Base-by-base conservation (phyloP, 2,329 filamentous ascomycete species). In the Onygenales sp. region DNA sequence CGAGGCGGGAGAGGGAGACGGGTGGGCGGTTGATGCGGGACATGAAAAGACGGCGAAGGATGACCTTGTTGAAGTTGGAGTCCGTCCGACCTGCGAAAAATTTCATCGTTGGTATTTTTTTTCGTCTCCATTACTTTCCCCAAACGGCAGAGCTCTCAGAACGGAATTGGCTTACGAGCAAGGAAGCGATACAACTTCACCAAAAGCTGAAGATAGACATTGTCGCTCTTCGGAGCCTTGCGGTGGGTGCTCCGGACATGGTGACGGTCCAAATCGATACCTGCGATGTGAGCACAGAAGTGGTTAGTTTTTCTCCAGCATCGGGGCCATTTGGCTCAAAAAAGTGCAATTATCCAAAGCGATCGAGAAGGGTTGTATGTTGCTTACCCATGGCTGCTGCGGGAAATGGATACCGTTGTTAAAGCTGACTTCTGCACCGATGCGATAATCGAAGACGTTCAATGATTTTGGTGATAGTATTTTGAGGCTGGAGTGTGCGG, bases 131-230 rank as follows among this genome's bases (percentile, higher is more conserved):
- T 54, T 33, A 42, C 27, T 57, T 45, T 52, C 52, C 46, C 34
- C 13, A 14, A 21, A 42, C n/a, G 54, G 49, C 45, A 17, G 17
- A 17, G 17, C 17, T 17, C 33, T 50, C 43, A 53, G 48, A 57
- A 56, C 56, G 59, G 54, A 21, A 53, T 50, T 62, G 59, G 85
- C 86, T 77, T 88, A 94, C 90, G 88, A 71, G 89, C 85, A 75
- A 95, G 79, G 84, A 95, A 95, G 81, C 88, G 87, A 83, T 95
- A 95, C 53, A 95, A 87, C 86, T 96, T 96, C 77, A 96, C 91
- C 74, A 97, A 81, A 74, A 96, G 84, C 83, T 92, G 92, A 67
- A 95, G 82, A 79, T 96, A 95, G 70, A 92, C 88, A 83, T 96
- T 95, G 81, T 95, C 88, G 80, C 87, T 95, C 87, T 96, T 96